Base-by-base conservation (phyloP, 306 rosid species). In the Myrica gale region DNA sequence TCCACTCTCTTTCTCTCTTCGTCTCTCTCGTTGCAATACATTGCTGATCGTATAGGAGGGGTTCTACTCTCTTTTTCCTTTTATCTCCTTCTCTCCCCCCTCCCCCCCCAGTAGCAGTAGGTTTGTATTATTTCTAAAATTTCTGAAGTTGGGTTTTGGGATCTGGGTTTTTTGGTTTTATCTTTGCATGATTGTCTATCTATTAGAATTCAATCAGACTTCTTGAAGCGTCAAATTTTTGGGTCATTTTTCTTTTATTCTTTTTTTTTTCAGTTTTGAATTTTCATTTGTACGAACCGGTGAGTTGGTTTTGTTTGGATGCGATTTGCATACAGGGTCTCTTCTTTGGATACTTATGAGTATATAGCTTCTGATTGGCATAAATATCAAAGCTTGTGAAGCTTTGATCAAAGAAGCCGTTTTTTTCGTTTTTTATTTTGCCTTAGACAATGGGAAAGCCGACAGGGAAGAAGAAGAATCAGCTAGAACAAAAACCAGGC, bases 361-460 rank as follows among this genome's bases (percentile, higher is more conserved):
- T 74, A n/a, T 41, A 63, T 73, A 45, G 54, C 46, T 48, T 80
- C 69, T 51, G 72, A 72, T 76, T 67, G 62, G 50, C 65, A 51
- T 72, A 54, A 46, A 53, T 67, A 67, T 63, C 61, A 73, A 75
- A 81, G 88, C 74, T 17, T 75, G 26, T 54, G 67, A 46, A 47
- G 48, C 83, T 80, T 67, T 57, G 26, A 73, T 73, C 44, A 54
- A 48, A 78, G 45, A 69, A 9, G 48, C 60, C 47, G 9, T 17
- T 47, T 60, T 20, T 47, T 65, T 77, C 50, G 6, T 57, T 71
- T 51, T 7, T 56, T 5, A 4, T 6, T 47, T 43, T 74, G 7
- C 12, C 73, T n/a, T 43, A 9, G 80, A 26, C 78, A 58, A 91
- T 94, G 98, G 98, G 98, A 74, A 94, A 90, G 79, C 96, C 96